Conservation (phyloP, 129 eudicot species). For the Lactuca saligna region DNA sequence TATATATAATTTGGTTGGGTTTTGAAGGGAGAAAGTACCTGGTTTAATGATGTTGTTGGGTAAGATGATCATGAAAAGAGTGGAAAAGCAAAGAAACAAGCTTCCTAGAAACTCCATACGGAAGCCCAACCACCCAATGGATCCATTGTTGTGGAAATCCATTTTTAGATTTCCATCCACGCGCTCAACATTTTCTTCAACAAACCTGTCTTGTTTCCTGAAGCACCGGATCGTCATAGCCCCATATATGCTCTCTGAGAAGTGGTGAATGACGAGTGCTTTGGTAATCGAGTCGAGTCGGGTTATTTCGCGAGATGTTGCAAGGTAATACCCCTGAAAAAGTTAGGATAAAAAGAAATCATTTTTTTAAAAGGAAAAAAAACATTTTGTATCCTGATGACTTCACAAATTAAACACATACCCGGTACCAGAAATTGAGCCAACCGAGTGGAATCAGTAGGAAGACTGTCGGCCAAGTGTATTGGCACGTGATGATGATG, state of each 20-base stretch:
- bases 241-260: conserved; percentile 68
- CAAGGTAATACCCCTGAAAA: conserved; percentile 59
- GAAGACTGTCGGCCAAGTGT: conserved; percentile 71
- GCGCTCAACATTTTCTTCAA: conserved; percentile 47
- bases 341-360: neutral
- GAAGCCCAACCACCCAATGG: conserved; percentile 76
- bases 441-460: conserved; percentile 59
- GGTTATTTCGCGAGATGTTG: conserved; percentile 74
- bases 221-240: conserved; percentile 66
- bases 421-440: conserved; percentile 82
- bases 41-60: conserved; percentile 52
- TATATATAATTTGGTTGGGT: too few relatives aligned
- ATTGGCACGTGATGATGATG: conserved; percentile 54
- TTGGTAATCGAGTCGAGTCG: conserved; percentile 67
- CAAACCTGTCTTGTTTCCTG: conserved; percentile 49
- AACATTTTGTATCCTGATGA: neutral
- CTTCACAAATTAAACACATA: conserved; percentile 26
- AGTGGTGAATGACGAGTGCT: conserved; percentile 69
- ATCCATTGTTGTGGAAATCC: conserved; percentile 64
- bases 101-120: conserved; percentile 71
- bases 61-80: conserved; percentile 57
- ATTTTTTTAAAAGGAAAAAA: neutral
- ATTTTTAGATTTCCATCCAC: conserved; percentile 56
- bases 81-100: conserved; percentile 53
- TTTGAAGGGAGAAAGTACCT: conserved; percentile 33